Evolutionary conservation across 2,329 filamentous ascomycete genomes (phyloP).

Genomic region (Cadophora sp.): DNA sequence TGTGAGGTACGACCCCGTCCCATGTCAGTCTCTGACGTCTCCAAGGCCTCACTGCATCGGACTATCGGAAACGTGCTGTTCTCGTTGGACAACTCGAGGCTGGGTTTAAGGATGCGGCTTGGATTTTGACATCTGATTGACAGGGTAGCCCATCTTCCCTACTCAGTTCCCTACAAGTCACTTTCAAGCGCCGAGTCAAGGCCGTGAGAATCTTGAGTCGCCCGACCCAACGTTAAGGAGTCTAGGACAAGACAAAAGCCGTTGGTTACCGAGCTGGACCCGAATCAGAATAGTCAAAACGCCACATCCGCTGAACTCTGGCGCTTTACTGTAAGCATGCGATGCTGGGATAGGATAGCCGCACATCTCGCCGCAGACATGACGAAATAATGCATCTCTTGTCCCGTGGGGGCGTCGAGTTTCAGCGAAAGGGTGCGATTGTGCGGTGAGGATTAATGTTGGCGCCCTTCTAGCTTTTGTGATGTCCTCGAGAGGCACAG

Average conservation of each 20-base stretch:
- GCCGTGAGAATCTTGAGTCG: background rate
- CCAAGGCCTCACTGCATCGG: background rate
- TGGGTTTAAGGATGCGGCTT: conserved; percentile 11
- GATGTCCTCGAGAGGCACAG: conserved; percentile 1
- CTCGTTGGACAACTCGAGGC: conserved; percentile 8
- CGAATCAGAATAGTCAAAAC: background rate
- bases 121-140: conserved; percentile 12
- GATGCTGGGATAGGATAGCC: background rate
- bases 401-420: background rate
- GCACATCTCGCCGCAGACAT: conserved; percentile 9
- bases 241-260: background rate
- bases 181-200: conserved; percentile 6
- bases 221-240: background rate
- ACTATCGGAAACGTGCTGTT: conserved; percentile 8
- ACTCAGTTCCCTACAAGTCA: background rate
- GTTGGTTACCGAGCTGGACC: background rate
- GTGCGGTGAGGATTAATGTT: background rate
- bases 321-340: background rate
- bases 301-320: background rate
- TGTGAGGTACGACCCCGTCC: background rate
- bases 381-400: conserved; percentile 8
- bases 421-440: background rate
- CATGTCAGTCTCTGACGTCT: background rate
- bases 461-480: background rate
- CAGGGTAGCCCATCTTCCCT: background rate